These are phyloP conservation scores for Xanthoceras sorbifolium DNA, from an alignment of 345 rosid genomes.

Conservation along the genomic window DNA sequence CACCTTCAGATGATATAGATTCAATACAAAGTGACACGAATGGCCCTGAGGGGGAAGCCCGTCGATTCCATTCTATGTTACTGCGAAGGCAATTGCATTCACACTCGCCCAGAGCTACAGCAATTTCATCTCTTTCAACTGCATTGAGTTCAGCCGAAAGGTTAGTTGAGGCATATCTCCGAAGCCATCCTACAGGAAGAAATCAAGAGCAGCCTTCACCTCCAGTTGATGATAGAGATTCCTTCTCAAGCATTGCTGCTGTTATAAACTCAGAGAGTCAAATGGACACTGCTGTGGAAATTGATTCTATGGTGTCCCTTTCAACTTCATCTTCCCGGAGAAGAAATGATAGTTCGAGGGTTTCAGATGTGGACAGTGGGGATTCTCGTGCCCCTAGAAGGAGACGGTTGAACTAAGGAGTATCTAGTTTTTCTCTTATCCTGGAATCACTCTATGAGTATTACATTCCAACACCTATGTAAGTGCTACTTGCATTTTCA, in stretches of 20 bases:
- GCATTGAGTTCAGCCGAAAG: constrained; percentile 61
- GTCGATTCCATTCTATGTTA: constrained; percentile 50
- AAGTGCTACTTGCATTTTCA: constrained; percentile 19
- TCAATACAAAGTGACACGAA: constrained; percentile 47
- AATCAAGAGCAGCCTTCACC: constrained; percentile 70
- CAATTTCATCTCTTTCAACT: constrained; percentile 45
- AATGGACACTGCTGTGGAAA: constrained; percentile 82
- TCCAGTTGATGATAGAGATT: constrained; percentile 82
- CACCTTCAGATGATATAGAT: constrained; percentile 55
- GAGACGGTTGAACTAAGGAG: constrained; percentile 53
- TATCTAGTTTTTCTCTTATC: not conserved
- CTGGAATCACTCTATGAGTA: constrained; percentile 21
- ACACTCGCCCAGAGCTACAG: constrained; percentile 60
- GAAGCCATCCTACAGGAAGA: constrained; percentile 55
- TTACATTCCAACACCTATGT: constrained; percentile 8
- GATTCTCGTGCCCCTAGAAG: constrained; percentile 90
- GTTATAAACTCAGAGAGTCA: constrained; percentile 86
- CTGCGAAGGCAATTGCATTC: constrained; percentile 58
- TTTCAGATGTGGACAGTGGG: constrained; percentile 75
- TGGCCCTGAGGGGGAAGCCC: constrained; percentile 52
- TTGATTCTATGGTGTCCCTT: constrained; percentile 78
- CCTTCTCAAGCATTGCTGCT: constrained; percentile 86
- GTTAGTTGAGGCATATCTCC: constrained; percentile 55
- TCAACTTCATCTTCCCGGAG: constrained; percentile 85
- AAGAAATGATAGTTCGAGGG: constrained; percentile 67